These are phyloP conservation scores for Clavispora asparagi DNA, from an alignment of 805 yeast species.

Conservation along the genomic window DNA sequence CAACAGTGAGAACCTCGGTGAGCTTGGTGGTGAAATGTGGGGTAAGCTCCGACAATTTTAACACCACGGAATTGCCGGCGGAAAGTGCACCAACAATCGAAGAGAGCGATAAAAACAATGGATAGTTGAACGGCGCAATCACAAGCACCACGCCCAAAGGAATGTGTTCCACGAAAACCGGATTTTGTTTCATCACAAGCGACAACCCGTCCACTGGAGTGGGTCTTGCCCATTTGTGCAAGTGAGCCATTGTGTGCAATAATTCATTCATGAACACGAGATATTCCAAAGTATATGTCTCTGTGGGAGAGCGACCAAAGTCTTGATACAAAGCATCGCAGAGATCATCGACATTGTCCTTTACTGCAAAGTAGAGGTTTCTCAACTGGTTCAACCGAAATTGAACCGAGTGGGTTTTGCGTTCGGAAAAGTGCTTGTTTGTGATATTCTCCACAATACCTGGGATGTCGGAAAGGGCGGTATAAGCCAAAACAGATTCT, in stretches of 20 bases:
- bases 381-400: slow-evolving; percentile 60
- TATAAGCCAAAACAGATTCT: slow-evolving; percentile 25
- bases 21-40: slow-evolving; percentile 58
- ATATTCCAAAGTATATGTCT: slow-evolving; percentile 58
- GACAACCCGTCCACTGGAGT: slow-evolving; percentile 36
- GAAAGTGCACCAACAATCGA: slow-evolving; percentile 80
- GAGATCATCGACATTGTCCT: slow-evolving; percentile 52
- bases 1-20: slow-evolving; percentile 46
- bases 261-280: slow-evolving; percentile 50
- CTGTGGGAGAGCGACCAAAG: slow-evolving; percentile 59
- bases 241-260: slow-evolving; percentile 49
- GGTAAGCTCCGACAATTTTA: slow-evolving; percentile 71
- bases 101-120: slow-evolving; percentile 54
- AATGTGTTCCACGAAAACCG: slow-evolving; percentile 16
- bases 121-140: slow-evolving; percentile 79
- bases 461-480: slow-evolving; percentile 48
- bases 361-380: slow-evolving; percentile 57
- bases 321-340: slow-evolving; percentile 59
- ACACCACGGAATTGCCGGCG: slow-evolving; percentile 75
- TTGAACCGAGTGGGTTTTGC: slow-evolving; percentile 47
- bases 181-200: slow-evolving; percentile 20
- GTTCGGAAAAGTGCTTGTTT: slow-evolving; percentile 37
- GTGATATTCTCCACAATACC: slow-evolving; percentile 38
- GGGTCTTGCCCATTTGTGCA: slow-evolving; percentile 60
- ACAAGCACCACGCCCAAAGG: slow-evolving; percentile 66